Evolutionary conservation across 2,329 filamentous ascomycete genomes (phyloP).

Genomic region (Aspergillus pseudoglaucus): DNA sequence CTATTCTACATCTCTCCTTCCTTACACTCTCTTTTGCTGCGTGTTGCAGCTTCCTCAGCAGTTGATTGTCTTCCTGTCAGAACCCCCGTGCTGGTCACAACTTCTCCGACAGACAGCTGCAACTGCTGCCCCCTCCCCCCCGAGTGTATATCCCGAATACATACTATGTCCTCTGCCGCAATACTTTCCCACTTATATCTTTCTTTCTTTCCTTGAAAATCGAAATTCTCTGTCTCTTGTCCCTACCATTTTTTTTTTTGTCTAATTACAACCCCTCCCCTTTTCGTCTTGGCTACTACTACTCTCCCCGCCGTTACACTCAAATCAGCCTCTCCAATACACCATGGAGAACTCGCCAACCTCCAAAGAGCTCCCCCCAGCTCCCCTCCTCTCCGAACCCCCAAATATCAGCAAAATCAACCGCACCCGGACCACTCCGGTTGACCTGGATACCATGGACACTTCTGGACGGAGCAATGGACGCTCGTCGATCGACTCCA

Average conservation of each 20-base stretch:
- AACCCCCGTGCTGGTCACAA: background rate
- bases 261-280: background rate
- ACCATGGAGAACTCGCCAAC: constrained; percentile 30
- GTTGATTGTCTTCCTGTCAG: background rate
- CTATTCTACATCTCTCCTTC: background rate
- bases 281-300: background rate
- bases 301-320: background rate
- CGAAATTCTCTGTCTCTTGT: background rate
- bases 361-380: constrained; percentile 18
- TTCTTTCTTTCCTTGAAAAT: background rate
- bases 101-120: background rate
- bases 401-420: constrained; percentile 29
- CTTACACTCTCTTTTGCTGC: background rate
- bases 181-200: background rate
- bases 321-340: constrained; percentile 1
- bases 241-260: background rate
- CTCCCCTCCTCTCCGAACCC: constrained; percentile 26
- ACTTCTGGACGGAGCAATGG: constrained; percentile 28
- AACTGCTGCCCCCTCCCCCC: background rate
- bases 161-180: background rate
- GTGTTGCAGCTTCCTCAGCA: background rate
- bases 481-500: constrained; percentile 34
- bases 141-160: background rate
- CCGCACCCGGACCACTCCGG: constrained; percentile 32
- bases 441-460: constrained; percentile 26